phyloP scores from a whole-genome alignment of 2,329 filamentous ascomycete species.

The Fusarium paranaense region DNA sequence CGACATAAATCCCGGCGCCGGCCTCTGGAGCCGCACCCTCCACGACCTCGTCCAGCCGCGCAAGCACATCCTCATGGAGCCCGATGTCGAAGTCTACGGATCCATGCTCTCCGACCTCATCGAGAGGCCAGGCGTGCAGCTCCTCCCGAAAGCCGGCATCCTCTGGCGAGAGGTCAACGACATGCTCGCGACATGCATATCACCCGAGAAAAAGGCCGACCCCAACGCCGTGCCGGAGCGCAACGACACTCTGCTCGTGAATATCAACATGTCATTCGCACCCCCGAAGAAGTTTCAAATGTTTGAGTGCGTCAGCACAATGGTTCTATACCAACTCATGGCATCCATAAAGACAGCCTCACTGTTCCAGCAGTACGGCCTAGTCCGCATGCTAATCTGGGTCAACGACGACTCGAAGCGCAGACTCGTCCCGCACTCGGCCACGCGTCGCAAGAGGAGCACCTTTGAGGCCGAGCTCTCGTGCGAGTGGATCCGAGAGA shows the following conservation, averaged over 20 bases:
- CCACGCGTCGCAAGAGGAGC: slow-evolving; percentile 66
- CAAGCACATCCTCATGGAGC: slow-evolving; percentile 86
- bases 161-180: slow-evolving; percentile 69
- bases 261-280: slow-evolving; percentile 72
- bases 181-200: slow-evolving; percentile 61
- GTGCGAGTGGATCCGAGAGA: slow-evolving; percentile 69
- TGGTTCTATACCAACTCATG: slow-evolving; percentile 73
- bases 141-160: slow-evolving; percentile 69
- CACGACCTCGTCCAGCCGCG: slow-evolving; percentile 81
- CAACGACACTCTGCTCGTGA: slow-evolving; percentile 81
- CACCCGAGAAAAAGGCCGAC: slow-evolving; percentile 56
- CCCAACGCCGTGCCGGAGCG: slow-evolving; percentile 56
- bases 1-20: slow-evolving; percentile 85
- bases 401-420: slow-evolving; percentile 69
- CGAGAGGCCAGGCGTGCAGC: slow-evolving; percentile 57
- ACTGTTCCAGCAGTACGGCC: slow-evolving; percentile 80
- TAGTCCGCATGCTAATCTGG: slow-evolving; percentile 84
- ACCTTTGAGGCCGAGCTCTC: slow-evolving; percentile 70
- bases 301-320: slow-evolving; percentile 67
- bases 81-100: slow-evolving; percentile 68
- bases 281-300: slow-evolving; percentile 61
- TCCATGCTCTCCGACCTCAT: slow-evolving; percentile 71
- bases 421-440: slow-evolving; percentile 68
- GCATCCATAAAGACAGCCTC: slow-evolving; percentile 66
- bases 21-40: slow-evolving; percentile 82